These are phyloP conservation scores for Phtheirospermum japonicum DNA, from an alignment of 257 asterid species.

Conservation along the genomic window DNA sequence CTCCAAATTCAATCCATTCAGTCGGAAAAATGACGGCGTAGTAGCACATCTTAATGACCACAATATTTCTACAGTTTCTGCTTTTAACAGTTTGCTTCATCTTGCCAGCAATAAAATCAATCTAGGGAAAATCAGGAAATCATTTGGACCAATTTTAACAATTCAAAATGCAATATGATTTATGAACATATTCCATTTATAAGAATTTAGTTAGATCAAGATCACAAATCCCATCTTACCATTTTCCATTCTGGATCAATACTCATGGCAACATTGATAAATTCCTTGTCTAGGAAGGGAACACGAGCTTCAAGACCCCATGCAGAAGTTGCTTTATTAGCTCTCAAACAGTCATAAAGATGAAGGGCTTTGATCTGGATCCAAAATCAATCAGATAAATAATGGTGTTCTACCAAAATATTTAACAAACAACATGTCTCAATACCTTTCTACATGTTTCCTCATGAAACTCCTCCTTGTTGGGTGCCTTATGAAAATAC, in stretches of 20 bases:
- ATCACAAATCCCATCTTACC: slow-evolving; percentile 41
- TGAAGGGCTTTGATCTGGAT: slow-evolving; percentile 94
- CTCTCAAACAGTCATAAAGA: slow-evolving; percentile 97
- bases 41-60: slow-evolving; percentile 5
- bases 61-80: slow-evolving; percentile 5
- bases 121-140: neutral
- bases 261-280: slow-evolving; percentile 77
- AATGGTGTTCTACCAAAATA: slow-evolving; percentile 8
- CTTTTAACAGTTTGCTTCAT: neutral
- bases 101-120: neutral
- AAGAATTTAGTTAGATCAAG: neutral
- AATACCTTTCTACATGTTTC: slow-evolving; percentile 96
- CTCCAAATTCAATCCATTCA: neutral
- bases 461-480: slow-evolving; percentile 87
- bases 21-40: neutral
- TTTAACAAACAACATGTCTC: neutral
- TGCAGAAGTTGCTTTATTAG: slow-evolving; percentile 94
- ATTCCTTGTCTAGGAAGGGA: slow-evolving; percentile 96
- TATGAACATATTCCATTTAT: neutral
- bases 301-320: slow-evolving; percentile 99
- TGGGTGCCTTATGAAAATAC: slow-evolving; percentile 97
- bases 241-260: slow-evolving; percentile 97
- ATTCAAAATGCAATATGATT: slow-evolving; percentile 8
- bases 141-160: neutral
- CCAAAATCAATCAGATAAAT: slow-evolving; percentile 22